Base-by-base conservation (phyloP, 805 yeast genomes). In the Lachancea thermotolerans region DNA sequence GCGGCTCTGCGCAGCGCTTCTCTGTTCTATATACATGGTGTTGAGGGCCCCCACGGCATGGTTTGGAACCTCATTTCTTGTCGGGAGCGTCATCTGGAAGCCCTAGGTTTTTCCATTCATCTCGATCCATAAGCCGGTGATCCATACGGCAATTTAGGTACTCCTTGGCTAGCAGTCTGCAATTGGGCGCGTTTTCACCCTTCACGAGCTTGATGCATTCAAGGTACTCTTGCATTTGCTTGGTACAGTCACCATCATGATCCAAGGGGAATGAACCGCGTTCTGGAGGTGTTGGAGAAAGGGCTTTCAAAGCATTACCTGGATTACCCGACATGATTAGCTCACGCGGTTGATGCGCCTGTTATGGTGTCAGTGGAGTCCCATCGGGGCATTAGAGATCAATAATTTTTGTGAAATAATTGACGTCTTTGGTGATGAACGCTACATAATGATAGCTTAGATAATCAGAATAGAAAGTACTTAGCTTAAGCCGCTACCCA, bases 251-350 rank as follows among this genome's bases (percentile, higher is more conserved):
- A 7, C 75, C 76, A 48, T 77, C 81, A 59, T 91, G 99, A 59
- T 91, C 99, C 37, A 91, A 69, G 0, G 98, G 99, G 65, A 91
- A 91, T 0, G 98, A 87, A 0, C 99, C 99, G 53, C 96, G 71
- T 53, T 91, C 96, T 2, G 99, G 99, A 17, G 99, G 96, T 0
- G 91, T 83, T 9, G 97, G 96, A 11, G 79, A 71, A 71, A 83
- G 74, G 35, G 72, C 67, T 35, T 66, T 61, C 39, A 73, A 54
- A 12, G 74, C 59, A 47, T 71, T 72, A 30, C 80, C 79, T 35
- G 73, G 74, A 47, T 69, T 70, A 3, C 71, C 74, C 16, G 63
- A 56, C 67, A 63, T 62, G 6, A 15, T 16, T 15, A 4, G 28
- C 10, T 40, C 21, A 8, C 14, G 28, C 39, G 10, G 29, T 29